phyloP scores from a whole-genome alignment of 192 early-diverging fungal genomes.

The Phlyctochytrium bullatum region DNA sequence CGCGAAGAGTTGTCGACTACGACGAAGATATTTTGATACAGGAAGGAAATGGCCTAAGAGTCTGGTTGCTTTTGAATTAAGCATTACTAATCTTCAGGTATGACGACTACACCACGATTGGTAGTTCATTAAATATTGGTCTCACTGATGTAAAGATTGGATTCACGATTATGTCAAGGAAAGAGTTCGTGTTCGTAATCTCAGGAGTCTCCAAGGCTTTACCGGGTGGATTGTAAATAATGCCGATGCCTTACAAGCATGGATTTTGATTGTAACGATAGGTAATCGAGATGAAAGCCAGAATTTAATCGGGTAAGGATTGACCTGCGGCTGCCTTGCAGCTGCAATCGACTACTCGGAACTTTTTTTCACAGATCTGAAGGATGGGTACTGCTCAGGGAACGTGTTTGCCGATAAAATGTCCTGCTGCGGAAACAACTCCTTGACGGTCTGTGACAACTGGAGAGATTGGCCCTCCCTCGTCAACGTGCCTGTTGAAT shows the following conservation, averaged over 20 bases:
- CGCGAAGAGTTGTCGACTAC: neutral
- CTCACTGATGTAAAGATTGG: conserved; percentile 61
- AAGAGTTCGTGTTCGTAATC: conserved; percentile 54
- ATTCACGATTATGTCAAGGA: conserved; percentile 87
- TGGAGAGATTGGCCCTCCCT: conserved; percentile 11
- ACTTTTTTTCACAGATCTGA: neutral
- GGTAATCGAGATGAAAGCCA: conserved; percentile 8
- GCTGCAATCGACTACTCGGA: neutral
- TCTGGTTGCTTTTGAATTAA: neutral
- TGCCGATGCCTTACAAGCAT: conserved; percentile 10
- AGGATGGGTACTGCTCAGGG: neutral
- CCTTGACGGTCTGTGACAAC: conserved; percentile 1
- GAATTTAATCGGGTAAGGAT: conserved; percentile 1
- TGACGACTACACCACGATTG: neutral
- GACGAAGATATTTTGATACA: neutral
- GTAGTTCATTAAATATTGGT: neutral
- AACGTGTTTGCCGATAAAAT: neutral
- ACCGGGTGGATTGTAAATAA: neutral
- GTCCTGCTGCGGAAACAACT: conserved; percentile 4
- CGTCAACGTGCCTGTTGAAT: conserved; percentile 6
- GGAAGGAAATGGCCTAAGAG: neutral
- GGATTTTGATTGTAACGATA: conserved; percentile 24
- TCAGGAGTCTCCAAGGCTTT: neutral
- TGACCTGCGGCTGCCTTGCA: neutral
- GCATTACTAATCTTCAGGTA: neutral